Base-by-base conservation (phyloP, 2,329 filamentous ascomycete species). In the Clonostachys byssicola region DNA sequence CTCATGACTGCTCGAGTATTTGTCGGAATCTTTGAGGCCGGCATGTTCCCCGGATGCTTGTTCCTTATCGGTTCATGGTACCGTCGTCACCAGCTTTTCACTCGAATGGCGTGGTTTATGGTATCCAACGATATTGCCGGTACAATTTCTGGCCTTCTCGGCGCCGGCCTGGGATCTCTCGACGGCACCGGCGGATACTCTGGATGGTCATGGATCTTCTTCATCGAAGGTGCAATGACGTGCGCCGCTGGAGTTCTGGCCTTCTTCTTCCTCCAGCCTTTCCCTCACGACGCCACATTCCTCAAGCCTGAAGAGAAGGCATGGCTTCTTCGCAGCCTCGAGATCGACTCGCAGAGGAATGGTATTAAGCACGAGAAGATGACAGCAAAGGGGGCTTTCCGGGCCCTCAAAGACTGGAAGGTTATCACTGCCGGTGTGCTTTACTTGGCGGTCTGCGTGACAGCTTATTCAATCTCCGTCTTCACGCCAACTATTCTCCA, bases 351-450 rank as follows among this genome's bases (percentile, higher is more conserved):
- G 20, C 45, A 54, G 17, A 47, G 51, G 16, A 49, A 44, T 23
- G 44, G 43, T 17, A 49, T 44, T 40, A 42, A 47, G 4, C 46
- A 57, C 18, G 54, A 55, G 43, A 56, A 51, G 47, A 59, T 59
- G 56, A 54, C 49, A 5, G 10, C 43, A n/a, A 42, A 42, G 30
- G 50, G 49, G 33, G 79, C 80, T 33, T 74, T 85, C 55, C 77
- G 81, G 59, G 73, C 78, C 40, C 73, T 80, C 56, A 58, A 70
- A 13, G 76, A 80, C 35, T 73, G 73, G 44, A 68, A 67, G 45
- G 66, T 73, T 44, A 61, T 85, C 40, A 65, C 78, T 40, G 70
- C 46, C 34, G 55, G 53, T n/a, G 50, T 56, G n/a, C 46, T 59
- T 12, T 46, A 46, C 47, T 47, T 63, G 12, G 52, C 53, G 14